Evolutionary conservation across 805 yeast species (phyloP).

Genomic region (Candida orba): DNA sequence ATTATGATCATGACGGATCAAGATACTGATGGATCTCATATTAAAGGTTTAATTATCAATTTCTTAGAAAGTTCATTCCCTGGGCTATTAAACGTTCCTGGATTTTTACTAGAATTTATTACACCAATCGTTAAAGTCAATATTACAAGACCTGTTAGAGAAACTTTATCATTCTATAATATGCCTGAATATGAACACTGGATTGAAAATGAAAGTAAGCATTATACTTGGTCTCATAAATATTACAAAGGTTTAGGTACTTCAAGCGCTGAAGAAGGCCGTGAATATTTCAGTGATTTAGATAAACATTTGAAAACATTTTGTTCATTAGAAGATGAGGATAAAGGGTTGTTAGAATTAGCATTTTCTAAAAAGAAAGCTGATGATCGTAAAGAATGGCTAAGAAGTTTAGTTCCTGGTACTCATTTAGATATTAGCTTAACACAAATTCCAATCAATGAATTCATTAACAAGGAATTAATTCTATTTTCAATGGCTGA

Average conservation of each 20-base stretch:
- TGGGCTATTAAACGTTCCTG: conserved; percentile 84
- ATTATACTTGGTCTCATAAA: conserved; percentile 81
- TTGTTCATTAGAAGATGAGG: conserved; percentile 73
- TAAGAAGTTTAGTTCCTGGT: conserved; percentile 85
- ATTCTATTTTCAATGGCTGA: conserved; percentile 96
- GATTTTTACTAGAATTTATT: conserved; percentile 86
- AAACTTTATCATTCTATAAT: conserved; percentile 70
- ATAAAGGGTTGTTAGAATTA: conserved; percentile 71
- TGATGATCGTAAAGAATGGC: conserved; percentile 96
- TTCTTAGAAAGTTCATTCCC: conserved; percentile 92
- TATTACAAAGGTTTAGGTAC: conserved; percentile 99
- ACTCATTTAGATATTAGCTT: conserved; percentile 80
- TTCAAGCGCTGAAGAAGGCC: conserved; percentile 71
- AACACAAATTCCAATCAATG: conserved; percentile 77
- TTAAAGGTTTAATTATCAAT: conserved; percentile 90
- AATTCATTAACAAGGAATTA: conserved; percentile 90
- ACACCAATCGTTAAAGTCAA: conserved; percentile 95
- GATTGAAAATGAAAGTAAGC: conserved; percentile 77
- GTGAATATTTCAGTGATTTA: conserved; percentile 80
- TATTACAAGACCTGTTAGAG: conserved; percentile 52
- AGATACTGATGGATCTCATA: conserved; percentile 98
- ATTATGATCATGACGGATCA: conserved; percentile 99
- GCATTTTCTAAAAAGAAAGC: conserved; percentile 95
- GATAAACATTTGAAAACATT: conserved; percentile 83
- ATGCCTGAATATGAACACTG: conserved; percentile 95